Conservation (phyloP, 768 basidiomycete genomes). For the Mycena polygramma region DNA sequence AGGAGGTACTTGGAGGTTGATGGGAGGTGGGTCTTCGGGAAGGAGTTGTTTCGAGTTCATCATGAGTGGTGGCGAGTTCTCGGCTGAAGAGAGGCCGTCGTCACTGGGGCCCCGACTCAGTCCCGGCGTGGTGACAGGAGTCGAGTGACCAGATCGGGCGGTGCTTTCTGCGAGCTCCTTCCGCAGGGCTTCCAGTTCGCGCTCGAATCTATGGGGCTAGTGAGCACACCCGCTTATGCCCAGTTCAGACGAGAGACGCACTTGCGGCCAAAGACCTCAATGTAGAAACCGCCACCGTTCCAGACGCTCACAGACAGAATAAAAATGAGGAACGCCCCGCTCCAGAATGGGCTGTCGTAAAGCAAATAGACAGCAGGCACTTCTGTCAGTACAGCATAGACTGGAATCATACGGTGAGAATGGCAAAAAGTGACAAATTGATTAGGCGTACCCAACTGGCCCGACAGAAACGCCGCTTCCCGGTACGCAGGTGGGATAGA, state of each 20-base stretch:
- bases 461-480: constrained; percentile 82
- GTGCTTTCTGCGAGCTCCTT: constrained; percentile 87
- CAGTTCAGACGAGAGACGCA: constrained; percentile 55
- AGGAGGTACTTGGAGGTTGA: constrained; percentile 10
- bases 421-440: constrained; percentile 11
- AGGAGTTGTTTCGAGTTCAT: constrained; percentile 38
- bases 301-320: constrained; percentile 92
- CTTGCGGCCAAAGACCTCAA: constrained; percentile 98
- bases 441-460: constrained; percentile 74
- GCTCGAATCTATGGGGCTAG: constrained; percentile 77
- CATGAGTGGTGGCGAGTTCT: constrained; percentile 50
- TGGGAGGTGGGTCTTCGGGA: constrained; percentile 22
- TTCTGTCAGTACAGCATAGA: constrained; percentile 89
- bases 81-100: constrained; percentile 55
- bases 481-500: constrained; percentile 72
- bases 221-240: constrained; percentile 21
- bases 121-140: constrained; percentile 54
- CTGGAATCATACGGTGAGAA: constrained; percentile 52
- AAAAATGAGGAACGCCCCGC: constrained; percentile 79
- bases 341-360: constrained; percentile 85
- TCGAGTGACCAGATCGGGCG: constrained; percentile 66
- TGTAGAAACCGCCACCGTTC: constrained; percentile 97
- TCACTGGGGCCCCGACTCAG: constrained; percentile 53
- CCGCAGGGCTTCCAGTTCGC: constrained; percentile 89
- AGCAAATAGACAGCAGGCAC: constrained; percentile 86